Evolutionary conservation across 306 rosid genomes (phyloP).

Genomic region (Quillaja saponaria): DNA sequence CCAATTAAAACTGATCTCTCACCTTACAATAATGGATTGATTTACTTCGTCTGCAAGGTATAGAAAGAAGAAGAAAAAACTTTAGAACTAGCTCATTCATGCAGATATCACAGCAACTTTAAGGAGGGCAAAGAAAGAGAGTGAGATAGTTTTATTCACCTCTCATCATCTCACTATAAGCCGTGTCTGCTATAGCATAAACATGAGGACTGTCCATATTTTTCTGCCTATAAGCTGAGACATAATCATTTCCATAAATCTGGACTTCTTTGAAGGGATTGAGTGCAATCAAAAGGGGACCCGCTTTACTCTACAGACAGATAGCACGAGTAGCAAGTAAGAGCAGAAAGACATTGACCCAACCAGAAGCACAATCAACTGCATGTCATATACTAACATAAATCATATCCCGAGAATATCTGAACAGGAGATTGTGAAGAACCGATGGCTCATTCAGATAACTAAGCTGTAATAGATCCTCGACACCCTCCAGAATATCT

Average conservation of each 20-base stretch:
- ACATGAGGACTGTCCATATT: slow-evolving; percentile 69
- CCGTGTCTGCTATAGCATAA: slow-evolving; percentile 68
- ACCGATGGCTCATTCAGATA: slow-evolving; percentile 90
- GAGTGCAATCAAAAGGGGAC: slow-evolving; percentile 80
- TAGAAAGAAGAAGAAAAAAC: slow-evolving; percentile 33
- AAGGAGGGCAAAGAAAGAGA: slow-evolving; percentile 20
- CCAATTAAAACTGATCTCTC: slow-evolving; percentile 20
- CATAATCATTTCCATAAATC: slow-evolving; percentile 63
- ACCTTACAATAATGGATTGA: slow-evolving; percentile 95
- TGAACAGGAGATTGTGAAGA: slow-evolving; percentile 66
- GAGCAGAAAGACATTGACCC: slow-evolving; percentile 24
- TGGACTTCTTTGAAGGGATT: slow-evolving; percentile 80
- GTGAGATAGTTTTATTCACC: slow-evolving; percentile 41
- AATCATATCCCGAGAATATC: slow-evolving; percentile 79
- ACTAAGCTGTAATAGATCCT: slow-evolving; percentile 91
- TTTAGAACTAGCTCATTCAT: slow-evolving; percentile 31
- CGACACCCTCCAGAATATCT: slow-evolving; percentile 79
- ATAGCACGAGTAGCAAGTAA: slow-evolving; percentile 31
- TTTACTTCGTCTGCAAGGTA: slow-evolving; percentile 76
- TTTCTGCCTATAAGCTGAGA: slow-evolving; percentile 64
- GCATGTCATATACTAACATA: slow-evolving; percentile 59
- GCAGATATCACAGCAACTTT: slow-evolving; percentile 9
- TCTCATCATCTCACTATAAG: slow-evolving; percentile 82
- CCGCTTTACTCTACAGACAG: slow-evolving; percentile 82
- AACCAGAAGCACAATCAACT: slow-evolving; percentile 25